phyloP scores from a whole-genome alignment of 768 basidiomycete genomes.

The Amanita inopinata region DNA sequence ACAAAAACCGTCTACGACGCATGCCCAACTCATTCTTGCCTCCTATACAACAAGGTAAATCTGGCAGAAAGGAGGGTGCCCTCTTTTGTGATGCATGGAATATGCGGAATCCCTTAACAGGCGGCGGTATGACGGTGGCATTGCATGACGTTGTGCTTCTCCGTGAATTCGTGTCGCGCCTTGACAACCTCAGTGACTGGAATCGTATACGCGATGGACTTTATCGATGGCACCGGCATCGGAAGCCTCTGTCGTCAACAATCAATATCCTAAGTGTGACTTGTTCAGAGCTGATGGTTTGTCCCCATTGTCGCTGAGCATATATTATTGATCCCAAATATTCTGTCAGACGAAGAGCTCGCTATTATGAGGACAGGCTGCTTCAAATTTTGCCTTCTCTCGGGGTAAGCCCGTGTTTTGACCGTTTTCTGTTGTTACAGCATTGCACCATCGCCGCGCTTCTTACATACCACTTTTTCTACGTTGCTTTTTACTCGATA shows the following conservation, averaged over 20 bases:
- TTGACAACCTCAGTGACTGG: constrained; percentile 41
- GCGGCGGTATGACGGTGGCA: constrained; percentile 97
- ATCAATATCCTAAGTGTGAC: constrained; percentile 92
- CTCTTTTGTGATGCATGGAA: constrained; percentile 96
- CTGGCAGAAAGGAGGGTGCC: constrained; percentile 51
- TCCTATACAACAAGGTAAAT: constrained; percentile 52
- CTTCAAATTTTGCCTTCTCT: constrained; percentile 89
- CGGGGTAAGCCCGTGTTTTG: constrained; percentile 49
- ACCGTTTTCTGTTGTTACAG: constrained; percentile 27
- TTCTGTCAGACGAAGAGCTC: constrained; percentile 43
- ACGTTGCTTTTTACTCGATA: constrained; percentile 90
- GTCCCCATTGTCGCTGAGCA: not conserved
- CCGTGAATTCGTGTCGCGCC: constrained; percentile 43
- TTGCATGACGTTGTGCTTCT: constrained; percentile 78
- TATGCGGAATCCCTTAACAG: constrained; percentile 97
- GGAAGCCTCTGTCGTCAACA: constrained; percentile 80
- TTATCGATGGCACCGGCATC: constrained; percentile 73
- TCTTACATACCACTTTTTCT: constrained; percentile 88
- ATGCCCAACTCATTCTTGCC: constrained; percentile 98
- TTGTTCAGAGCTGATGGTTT: constrained; percentile 84
- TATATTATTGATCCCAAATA: not conserved
- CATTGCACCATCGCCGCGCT: constrained; percentile 72
- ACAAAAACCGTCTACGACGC: constrained; percentile 69
- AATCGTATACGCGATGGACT: constrained; percentile 39
- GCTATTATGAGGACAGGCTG: constrained; percentile 70